Conservation (phyloP, 306 rosid species). For the Cucurbita argyrosperma region DNA sequence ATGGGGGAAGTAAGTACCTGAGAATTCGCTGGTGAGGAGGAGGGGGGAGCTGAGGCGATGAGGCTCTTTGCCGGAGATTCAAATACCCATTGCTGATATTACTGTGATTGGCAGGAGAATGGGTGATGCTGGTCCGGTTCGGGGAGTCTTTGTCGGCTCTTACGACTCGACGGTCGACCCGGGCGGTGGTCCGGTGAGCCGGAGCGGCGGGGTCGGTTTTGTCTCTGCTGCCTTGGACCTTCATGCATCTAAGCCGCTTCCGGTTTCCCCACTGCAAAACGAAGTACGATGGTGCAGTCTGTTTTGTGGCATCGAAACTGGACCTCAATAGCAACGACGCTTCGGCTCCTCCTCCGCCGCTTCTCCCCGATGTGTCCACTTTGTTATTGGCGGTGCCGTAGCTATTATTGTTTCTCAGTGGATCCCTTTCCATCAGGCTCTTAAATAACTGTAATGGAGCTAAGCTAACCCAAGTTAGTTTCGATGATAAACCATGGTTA, state of each 20-base stretch:
- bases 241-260: constrained; percentile 83
- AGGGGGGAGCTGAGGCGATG: constrained; percentile 59
- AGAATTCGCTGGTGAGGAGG: constrained; percentile 50
- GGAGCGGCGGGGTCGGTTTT: constrained; percentile 30
- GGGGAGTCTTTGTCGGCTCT: constrained; percentile 50
- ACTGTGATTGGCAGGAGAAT: constrained; percentile 4
- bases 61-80: constrained; percentile 72
- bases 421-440: constrained; percentile 54
- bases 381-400: constrained; percentile 9
- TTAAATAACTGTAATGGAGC: background rate
- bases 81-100: constrained; percentile 32
- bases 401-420: constrained; percentile 12
- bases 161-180: constrained; percentile 68
- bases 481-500: constrained; percentile 8
- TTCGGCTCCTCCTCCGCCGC: constrained; percentile 23
- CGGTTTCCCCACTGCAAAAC: constrained; percentile 85
- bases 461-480: constrained; percentile 12
- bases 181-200: constrained; percentile 56
- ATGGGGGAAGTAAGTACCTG: constrained; percentile 11
- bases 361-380: constrained; percentile 27
- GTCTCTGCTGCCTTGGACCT: constrained; percentile 70
- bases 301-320: constrained; percentile 28
- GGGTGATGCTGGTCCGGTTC: constrained; percentile 13
- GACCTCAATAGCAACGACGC: constrained; percentile 42
- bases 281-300: constrained; percentile 49